Evolutionary conservation across 2,329 filamentous ascomycete genomes (phyloP), one percentile per base, ranked within the genome.

Genomic region (Proliferodiscus dingleyae): DNA sequence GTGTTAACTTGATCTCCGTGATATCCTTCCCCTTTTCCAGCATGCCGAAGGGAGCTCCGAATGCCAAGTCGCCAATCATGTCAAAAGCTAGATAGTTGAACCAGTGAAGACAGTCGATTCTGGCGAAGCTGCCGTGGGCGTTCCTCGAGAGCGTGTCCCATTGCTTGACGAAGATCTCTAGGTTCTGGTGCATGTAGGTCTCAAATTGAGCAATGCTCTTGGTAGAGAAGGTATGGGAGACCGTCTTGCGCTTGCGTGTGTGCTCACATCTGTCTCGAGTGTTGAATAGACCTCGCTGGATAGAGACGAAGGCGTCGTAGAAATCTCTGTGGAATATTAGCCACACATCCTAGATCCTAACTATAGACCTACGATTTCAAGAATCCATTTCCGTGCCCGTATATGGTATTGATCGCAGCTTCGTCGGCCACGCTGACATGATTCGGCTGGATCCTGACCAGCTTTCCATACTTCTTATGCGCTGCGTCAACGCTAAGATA

Each of bases 251-350:
- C 75, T 95, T 96, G 52, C 89, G 81, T 0, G 84, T 83, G 65
- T 96, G 89, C 61, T 95, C 87, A 0, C 73, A 72, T 39, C 90
- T 78, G 67, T 90, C 81, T 24, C 90, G 77, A 0, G 89, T 95
- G 66, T 94, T 95, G 79, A 95, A 96, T 10, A 96, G 74, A 16
- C 89, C 89, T 10, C 87, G 80, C 41, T 78, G 79, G 60, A 95
- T 94, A 10, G 86, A 90, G 44, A 95, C 89, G 58, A 95, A 95
- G 40, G 87, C 86, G 60, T 95, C 88, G 59, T 95, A 95, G 68
- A 90, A 95, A 2, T 91, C 83, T 33, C 85, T 89, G 72, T 63
- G 5, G n/a, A n/a, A n/a, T 2, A 18, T 33, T 43, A 7, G 34
- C 34, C 13, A n/a, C n/a, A n/a, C n/a, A n/a, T n/a, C n/a, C n/a